Evolutionary conservation across 768 basidiomycete genomes (phyloP).

Genomic region (Mycena filopes): DNA sequence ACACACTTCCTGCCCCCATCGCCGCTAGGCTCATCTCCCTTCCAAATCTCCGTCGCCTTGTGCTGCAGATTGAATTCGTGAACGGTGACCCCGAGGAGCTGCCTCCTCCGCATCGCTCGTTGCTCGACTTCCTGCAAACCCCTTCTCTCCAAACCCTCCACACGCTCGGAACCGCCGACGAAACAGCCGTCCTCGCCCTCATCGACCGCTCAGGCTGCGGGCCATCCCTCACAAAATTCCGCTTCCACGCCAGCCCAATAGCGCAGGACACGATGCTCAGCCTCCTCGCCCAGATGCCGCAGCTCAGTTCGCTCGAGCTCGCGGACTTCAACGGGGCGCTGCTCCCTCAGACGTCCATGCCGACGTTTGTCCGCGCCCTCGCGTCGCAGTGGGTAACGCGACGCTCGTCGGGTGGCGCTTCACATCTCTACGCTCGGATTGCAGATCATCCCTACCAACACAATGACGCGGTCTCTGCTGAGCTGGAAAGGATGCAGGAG

Average conservation of each 20-base stretch:
- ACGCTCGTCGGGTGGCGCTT: not conserved
- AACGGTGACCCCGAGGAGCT: too few species aligned
- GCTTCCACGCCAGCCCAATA: not conserved
- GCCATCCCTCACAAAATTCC: not conserved
- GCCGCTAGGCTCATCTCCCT: not conserved
- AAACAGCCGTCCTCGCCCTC: conserved; percentile 1
- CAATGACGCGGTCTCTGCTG: not conserved
- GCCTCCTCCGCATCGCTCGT: not conserved
- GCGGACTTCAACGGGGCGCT: conserved; percentile 6
- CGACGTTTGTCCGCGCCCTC: not conserved
- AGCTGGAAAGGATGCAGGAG: not conserved
- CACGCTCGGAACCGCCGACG: conserved; percentile 1
- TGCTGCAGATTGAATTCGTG: not conserved
- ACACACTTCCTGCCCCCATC: not conserved
- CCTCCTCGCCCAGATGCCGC: not conserved
- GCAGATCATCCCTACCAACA: not conserved
- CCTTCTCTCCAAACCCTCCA: conserved; percentile 6
- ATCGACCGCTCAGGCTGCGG: conserved; percentile 19
- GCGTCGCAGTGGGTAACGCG: not conserved
- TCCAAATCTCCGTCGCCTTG: conserved; percentile 1
- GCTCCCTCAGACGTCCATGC: not conserved
- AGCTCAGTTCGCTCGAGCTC: not conserved
- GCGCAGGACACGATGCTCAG: not conserved
- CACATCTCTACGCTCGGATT: not conserved
- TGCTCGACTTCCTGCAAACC: conserved; percentile 9